Evolutionary conservation across 176 grass and related monocot species (phyloP), one percentile per base, ranked within the genome.

Genomic region (Bothriochloa decipiens): DNA sequence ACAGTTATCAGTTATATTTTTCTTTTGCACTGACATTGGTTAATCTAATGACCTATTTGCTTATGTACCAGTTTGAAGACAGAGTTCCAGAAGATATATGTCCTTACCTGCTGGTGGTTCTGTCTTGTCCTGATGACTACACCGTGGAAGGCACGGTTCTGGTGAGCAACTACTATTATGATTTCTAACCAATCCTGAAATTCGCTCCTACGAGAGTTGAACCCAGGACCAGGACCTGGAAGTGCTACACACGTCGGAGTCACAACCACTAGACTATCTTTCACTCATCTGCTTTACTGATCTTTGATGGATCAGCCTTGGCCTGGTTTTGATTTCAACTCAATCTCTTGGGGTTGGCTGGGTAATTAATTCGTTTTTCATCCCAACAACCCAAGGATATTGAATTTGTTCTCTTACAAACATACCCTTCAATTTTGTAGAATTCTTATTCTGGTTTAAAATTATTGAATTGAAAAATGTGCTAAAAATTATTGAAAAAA

Each of bases 31-130:
- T 75, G 72, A 23, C 32, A 25, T 81, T 11, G 15, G 66, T 22
- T 77, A 72, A 71, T 35, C 46, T 36, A 71, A 20, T 86, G 72
- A 83, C 55, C 55, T 58, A 58, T 58, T 58, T 58, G 55, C 55
- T 58, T 58, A 20, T 58, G 20, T 66, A 77, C 15, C 45, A 95
- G 75, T 89, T 94, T 49, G 88, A 93, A 53, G 57, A 88, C 37
- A 94, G 92, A 90, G 84, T 89, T 87, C 43, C 55, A 72, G 90
- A 66, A 75, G 95, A 97, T 86, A 79, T 72, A 52, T 94, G 60
- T 50, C 90, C 74, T 5, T 97, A 97, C 81, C 95, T 97, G 45
- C 79, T 97, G 20, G 70, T 93, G 72, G 81, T 94, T 86, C 36
- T 6, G 86, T 71, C 72, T 22, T 86, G 72, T 67, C 45, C 35